phyloP scores from a whole-genome alignment of 352 stramenopile species.

The Pythium scleroteichum region DNA sequence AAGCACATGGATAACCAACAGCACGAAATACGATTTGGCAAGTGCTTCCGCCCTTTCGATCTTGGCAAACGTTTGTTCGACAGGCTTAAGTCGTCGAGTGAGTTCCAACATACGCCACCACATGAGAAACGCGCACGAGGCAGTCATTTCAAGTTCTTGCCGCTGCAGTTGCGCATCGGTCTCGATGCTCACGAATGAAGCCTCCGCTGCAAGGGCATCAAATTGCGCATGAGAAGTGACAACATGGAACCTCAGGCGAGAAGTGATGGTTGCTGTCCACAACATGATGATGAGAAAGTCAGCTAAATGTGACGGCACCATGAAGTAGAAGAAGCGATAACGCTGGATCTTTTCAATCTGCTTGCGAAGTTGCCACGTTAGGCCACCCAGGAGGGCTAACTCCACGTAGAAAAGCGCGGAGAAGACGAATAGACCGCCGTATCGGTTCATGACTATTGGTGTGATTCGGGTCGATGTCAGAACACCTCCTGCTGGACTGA shows the following conservation, averaged over 20 bases:
- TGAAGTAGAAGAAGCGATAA: constrained; percentile 68
- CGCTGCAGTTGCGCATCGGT: constrained; percentile 31
- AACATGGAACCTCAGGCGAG: constrained; percentile 38
- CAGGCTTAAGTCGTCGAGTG: constrained; percentile 40
- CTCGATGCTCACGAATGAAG: constrained; percentile 40
- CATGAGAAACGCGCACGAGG: constrained; percentile 49
- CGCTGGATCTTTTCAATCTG: constrained; percentile 53
- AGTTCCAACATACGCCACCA: constrained; percentile 61
- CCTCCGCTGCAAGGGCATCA: constrained; percentile 33
- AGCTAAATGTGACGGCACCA: constrained; percentile 47
- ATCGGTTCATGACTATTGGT: constrained; percentile 53
- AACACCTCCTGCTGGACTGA: constrained; percentile 41
- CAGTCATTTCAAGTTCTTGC: constrained; percentile 39
- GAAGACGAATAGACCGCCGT: constrained; percentile 47
- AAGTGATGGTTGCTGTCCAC: constrained; percentile 36
- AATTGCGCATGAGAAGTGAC: constrained; percentile 40
- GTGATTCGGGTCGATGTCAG: constrained; percentile 34
- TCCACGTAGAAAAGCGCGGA: constrained; percentile 50
- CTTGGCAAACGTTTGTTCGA: constrained; percentile 46
- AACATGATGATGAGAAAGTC: constrained; percentile 56
- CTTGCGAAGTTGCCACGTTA: constrained; percentile 48
- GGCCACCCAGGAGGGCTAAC: constrained; percentile 39
- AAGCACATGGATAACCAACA: constrained; percentile 49
- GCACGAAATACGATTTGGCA: constrained; percentile 37
- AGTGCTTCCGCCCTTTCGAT: constrained; percentile 43